Conservation (phyloP, 352 stramenopile genomes). For the Albugo laibachii region DNA sequence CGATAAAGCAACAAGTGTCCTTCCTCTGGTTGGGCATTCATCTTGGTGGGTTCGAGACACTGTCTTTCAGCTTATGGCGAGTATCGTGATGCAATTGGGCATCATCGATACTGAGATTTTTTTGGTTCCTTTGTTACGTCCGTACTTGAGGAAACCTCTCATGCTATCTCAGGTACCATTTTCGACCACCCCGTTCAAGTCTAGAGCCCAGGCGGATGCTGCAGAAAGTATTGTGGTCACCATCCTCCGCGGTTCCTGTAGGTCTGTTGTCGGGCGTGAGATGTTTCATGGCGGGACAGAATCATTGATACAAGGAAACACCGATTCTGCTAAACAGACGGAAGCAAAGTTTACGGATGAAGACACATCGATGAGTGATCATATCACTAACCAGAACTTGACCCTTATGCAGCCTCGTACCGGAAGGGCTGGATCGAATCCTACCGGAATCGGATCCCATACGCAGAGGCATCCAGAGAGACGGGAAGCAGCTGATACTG, state of each 20-base stretch:
- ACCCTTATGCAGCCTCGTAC: neutral
- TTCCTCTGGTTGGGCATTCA: conserved; percentile 65
- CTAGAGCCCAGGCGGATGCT: conserved; percentile 39
- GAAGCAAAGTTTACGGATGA: too few species aligned
- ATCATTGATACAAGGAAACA: too few species aligned
- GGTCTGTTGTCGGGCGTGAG: too few species aligned
- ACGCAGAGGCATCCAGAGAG: too few species aligned
- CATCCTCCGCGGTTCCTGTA: too few species aligned
- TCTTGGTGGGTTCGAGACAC: conserved; percentile 78
- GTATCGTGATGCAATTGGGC: conserved; percentile 71
- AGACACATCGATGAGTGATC: too few species aligned
- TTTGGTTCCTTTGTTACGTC: conserved; percentile 67
- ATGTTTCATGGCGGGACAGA: too few species aligned
- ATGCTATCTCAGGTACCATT: conserved; percentile 18
- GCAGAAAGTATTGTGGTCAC: conserved; percentile 17
- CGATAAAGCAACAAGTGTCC: conserved; percentile 74
- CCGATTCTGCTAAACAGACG: too few species aligned
- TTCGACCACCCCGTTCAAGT: conserved; percentile 40
- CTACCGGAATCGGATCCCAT: too few species aligned
- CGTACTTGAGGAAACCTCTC: conserved; percentile 34
- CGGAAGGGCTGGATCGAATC: neutral
- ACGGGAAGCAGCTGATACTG: too few species aligned
- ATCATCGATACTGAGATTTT: conserved; percentile 85
- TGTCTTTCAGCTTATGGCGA: conserved; percentile 67
- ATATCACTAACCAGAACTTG: neutral